Evolutionary conservation across 2,329 filamentous ascomycete genomes (phyloP).

Genomic region (Microcera coccophila): DNA sequence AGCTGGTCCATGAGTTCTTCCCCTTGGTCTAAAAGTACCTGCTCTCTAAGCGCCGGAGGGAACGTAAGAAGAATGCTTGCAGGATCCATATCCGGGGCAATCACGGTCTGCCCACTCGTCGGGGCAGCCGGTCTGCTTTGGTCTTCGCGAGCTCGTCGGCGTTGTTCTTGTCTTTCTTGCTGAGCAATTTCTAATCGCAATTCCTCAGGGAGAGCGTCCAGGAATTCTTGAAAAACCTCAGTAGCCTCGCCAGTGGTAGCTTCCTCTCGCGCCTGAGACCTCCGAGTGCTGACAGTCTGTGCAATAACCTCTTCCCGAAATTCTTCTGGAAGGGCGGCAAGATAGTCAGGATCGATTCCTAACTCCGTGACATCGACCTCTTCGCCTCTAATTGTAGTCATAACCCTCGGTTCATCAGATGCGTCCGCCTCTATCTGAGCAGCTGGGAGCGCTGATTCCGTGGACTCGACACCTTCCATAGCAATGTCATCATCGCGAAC

Average conservation of each 20-base stretch:
- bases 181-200: slow-evolving; percentile 87
- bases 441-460: slow-evolving; percentile 33
- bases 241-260: slow-evolving; percentile 68
- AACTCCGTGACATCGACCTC: slow-evolving; percentile 91
- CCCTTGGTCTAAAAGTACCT: slow-evolving; percentile 87
- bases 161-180: slow-evolving; percentile 83
- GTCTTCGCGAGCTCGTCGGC: slow-evolving; percentile 81
- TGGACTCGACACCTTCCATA: slow-evolving; percentile 75
- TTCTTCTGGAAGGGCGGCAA: slow-evolving; percentile 96
- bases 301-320: slow-evolving; percentile 94
- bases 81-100: slow-evolving; percentile 75
- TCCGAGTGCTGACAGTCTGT: slow-evolving; percentile 77
- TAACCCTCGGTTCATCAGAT: slow-evolving; percentile 53
- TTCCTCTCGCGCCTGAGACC: slow-evolving; percentile 69
- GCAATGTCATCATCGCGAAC: slow-evolving; percentile 31
- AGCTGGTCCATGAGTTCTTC: slow-evolving; percentile 81
- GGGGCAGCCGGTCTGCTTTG: slow-evolving; percentile 63
- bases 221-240: slow-evolving; percentile 87
- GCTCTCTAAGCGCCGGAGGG: slow-evolving; percentile 76
- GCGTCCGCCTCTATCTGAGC: slow-evolving; percentile 21
- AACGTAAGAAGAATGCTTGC: slow-evolving; percentile 90
- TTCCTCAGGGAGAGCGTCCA: slow-evolving; percentile 86
- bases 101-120: slow-evolving; percentile 49
- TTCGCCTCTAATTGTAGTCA: slow-evolving; percentile 79
- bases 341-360: slow-evolving; percentile 90